These are phyloP conservation scores for Entamoeba nuttalli DNA, from an alignment of 208 protist species.

Conservation along the genomic window DNA sequence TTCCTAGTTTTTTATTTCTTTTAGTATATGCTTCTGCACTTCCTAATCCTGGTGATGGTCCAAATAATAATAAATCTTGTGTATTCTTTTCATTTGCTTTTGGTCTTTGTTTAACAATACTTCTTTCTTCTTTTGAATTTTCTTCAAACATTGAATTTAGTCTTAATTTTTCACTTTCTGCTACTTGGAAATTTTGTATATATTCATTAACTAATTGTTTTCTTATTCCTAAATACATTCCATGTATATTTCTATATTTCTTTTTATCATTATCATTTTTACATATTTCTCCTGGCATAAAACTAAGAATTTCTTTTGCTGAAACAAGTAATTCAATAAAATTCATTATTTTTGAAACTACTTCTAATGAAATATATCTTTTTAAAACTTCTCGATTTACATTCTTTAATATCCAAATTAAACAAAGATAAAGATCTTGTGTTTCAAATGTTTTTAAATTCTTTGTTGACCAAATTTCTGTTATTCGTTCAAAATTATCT, in stretches of 20 bases:
- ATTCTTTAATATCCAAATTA: background rate
- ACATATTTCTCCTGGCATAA: background rate
- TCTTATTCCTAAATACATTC: background rate
- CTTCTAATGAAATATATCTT: background rate
- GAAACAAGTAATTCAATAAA: background rate
- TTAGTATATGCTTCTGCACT: background rate
- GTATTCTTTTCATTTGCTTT: background rate
- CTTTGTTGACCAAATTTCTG: background rate
- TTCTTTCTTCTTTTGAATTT: background rate
- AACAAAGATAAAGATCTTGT: background rate
- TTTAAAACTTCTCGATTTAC: background rate
- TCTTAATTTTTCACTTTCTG: background rate
- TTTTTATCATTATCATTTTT: background rate
- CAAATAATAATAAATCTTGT: background rate
- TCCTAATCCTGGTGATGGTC: background rate
- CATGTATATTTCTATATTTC: background rate
- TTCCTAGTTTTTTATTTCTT: background rate
- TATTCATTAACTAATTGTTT: background rate
- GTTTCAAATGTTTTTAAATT: background rate
- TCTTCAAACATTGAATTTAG: background rate
- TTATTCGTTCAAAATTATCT: background rate
- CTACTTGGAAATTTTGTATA: background rate
- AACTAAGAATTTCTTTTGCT: background rate
- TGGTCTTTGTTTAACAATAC: background rate
- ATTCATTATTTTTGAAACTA: background rate